Evolutionary conservation across 768 basidiomycete species (phyloP).

Genomic region (Tylopilus felleus): DNA sequence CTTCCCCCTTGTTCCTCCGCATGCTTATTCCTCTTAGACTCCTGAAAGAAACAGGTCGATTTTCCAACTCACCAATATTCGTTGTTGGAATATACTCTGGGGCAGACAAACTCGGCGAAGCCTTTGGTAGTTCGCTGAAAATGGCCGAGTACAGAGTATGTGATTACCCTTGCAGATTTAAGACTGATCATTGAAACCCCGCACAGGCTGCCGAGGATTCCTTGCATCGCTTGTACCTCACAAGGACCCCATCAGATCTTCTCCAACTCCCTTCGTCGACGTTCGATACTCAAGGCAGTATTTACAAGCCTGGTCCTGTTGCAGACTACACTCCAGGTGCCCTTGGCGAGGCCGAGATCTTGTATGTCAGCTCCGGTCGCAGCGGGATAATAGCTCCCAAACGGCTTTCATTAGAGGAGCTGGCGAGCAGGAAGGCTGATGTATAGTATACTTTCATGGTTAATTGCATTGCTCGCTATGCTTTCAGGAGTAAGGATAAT

Average conservation of each 20-base stretch:
- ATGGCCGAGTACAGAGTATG: slow-evolving; percentile 94
- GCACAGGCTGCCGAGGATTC: slow-evolving; percentile 82
- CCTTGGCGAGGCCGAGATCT: slow-evolving; percentile 59
- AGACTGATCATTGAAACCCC: background rate
- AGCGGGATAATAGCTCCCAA: slow-evolving; percentile 38
- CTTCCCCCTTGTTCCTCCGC: too few species aligned
- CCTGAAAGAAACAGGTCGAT: slow-evolving; percentile 89
- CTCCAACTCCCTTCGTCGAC: slow-evolving; percentile 72
- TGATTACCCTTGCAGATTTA: background rate
- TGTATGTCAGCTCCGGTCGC: slow-evolving; percentile 67
- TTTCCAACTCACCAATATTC: slow-evolving; percentile 86
- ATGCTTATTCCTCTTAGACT: slow-evolving; percentile 45
- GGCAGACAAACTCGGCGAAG: slow-evolving; percentile 84
- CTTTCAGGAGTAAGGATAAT: background rate
- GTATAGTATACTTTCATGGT: slow-evolving; percentile 28
- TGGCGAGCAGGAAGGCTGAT: slow-evolving; percentile 17
- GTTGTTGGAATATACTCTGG: slow-evolving; percentile 94
- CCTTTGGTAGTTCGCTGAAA: slow-evolving; percentile 85
- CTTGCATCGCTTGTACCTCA: slow-evolving; percentile 78
- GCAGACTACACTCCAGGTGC: slow-evolving; percentile 50
- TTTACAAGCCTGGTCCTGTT: slow-evolving; percentile 48
- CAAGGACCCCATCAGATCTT: slow-evolving; percentile 64
- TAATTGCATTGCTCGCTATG: slow-evolving; percentile 26
- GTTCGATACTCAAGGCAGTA: slow-evolving; percentile 57
- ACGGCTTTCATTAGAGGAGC: slow-evolving; percentile 27